These are phyloP conservation scores for Amanita muscaria DNA, from an alignment of 768 basidiomycete genomes.

Conservation along the genomic window DNA sequence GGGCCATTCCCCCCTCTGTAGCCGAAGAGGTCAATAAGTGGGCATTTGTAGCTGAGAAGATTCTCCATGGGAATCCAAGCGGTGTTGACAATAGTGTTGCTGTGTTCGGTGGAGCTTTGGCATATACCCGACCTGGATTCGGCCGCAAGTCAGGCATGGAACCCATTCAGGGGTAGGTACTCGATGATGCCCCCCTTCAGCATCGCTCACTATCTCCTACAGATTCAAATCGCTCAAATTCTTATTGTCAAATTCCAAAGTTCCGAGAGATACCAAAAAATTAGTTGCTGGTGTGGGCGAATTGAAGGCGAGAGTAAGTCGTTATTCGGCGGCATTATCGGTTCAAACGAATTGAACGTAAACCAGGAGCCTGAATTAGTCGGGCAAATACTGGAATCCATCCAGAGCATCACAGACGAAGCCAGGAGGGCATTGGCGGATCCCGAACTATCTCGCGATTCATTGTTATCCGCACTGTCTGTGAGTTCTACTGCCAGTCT, in stretches of 20 bases:
- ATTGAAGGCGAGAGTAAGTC: slow-evolving; percentile 51
- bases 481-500: slow-evolving; percentile 35
- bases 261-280: slow-evolving; percentile 90
- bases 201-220: slow-evolving; percentile 10
- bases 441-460: slow-evolving; percentile 56
- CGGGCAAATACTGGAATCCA: slow-evolving; percentile 64
- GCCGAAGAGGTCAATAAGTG: slow-evolving; percentile 85
- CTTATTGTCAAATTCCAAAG: slow-evolving; percentile 86
- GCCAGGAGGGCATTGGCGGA: slow-evolving; percentile 70
- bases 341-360: slow-evolving; percentile 7
- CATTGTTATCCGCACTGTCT: slow-evolving; percentile 58
- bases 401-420: slow-evolving; percentile 80
- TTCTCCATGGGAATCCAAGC: slow-evolving; percentile 94
- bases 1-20: slow-evolving; percentile 49
- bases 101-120: slow-evolving; percentile 86
- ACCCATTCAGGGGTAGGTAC: slow-evolving; percentile 68
- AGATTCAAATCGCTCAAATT: slow-evolving; percentile 90
- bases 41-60: slow-evolving; percentile 93
- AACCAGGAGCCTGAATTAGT: slow-evolving; percentile 79
- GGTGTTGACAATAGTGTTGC: slow-evolving; percentile 96
- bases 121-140: slow-evolving; percentile 78
- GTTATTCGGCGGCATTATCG: slow-evolving; percentile 7
- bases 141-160: slow-evolving; percentile 78
- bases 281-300: slow-evolving; percentile 84
- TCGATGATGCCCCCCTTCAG: slow-evolving; percentile 10